Percentiles rank a stretch among this genome's conserved stretches.
These are phyloP conservation scores for Hypholoma fasciculare DNA, from an alignment of 768 basidiomycete species.

Conservation along the genomic window DNA sequence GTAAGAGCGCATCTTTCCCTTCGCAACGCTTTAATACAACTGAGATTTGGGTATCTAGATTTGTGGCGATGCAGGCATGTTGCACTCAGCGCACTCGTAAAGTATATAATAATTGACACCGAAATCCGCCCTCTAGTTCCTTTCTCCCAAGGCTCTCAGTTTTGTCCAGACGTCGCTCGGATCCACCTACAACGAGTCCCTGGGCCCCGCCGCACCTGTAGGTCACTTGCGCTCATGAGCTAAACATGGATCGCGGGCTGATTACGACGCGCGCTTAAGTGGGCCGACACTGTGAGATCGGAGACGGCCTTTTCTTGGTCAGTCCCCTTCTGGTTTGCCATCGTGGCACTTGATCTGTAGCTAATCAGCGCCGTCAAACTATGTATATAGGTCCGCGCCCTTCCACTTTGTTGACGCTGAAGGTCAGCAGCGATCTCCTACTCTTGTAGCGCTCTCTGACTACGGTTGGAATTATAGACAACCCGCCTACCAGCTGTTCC, in stretches of 20 bases:
- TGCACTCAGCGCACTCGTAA: background rate
- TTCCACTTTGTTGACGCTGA: conserved; percentile 55
- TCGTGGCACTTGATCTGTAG: background rate
- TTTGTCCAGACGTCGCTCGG: conserved; percentile 48
- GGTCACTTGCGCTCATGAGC: conserved; percentile 2
- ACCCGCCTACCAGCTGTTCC: conserved; percentile 48
- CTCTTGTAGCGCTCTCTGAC: background rate
- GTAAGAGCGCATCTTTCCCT: conserved; percentile 19
- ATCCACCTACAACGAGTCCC: conserved; percentile 40
- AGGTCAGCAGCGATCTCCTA: conserved; percentile 23
- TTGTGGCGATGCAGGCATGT: conserved; percentile 41
- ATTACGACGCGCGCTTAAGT: conserved; percentile 27
- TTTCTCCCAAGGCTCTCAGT: conserved; percentile 45
- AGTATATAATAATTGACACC: no score
- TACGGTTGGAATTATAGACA: conserved; percentile 27
- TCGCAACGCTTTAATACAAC: background rate
- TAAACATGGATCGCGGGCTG: background rate
- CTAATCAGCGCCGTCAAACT: background rate
- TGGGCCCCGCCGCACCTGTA: conserved; percentile 51
- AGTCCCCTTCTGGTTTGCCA: background rate
- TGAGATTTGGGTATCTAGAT: conserved; percentile 22
- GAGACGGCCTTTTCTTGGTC: conserved; percentile 38
- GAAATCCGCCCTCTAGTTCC: conserved; percentile 34
- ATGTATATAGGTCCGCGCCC: conserved; percentile 31
- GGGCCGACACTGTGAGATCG: conserved; percentile 52